A percentile compares a stretch with the other conserved stretches of the same genome.
Conservation (phyloP, 2,329 filamentous ascomycete genomes). For the Talaromyces sp. region DNA sequence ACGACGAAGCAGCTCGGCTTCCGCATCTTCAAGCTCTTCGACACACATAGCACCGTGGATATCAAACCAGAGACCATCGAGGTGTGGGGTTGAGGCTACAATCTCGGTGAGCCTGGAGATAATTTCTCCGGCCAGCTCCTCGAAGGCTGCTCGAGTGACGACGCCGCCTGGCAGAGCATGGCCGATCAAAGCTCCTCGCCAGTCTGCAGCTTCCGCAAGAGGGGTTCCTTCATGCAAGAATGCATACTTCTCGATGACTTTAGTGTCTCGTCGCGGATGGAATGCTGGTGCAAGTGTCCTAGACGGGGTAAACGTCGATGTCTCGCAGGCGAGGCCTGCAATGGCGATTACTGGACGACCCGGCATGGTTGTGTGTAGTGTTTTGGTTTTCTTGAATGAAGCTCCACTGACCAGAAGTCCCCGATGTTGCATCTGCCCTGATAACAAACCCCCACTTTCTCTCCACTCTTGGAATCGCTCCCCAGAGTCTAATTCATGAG, state of each 20-base stretch:
- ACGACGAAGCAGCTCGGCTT: conserved; percentile 43
- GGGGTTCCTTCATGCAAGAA: conserved; percentile 40
- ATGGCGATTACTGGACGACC: conserved; percentile 45
- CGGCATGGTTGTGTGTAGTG: conserved; percentile 18
- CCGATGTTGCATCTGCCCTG: background rate
- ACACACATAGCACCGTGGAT: conserved; percentile 54
- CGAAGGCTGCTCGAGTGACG: conserved; percentile 43
- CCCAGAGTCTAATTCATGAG: background rate
- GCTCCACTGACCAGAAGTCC: background rate
- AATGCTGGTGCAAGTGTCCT: conserved; percentile 46
- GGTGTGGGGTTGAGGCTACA: conserved; percentile 16
- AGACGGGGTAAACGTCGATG: conserved; percentile 48
- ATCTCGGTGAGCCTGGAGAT: conserved; percentile 34
- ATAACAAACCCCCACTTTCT: background rate
- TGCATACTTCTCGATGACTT: conserved; percentile 40
- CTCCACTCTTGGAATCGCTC: background rate
- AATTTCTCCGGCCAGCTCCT: conserved; percentile 40
- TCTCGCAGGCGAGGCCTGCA: conserved; percentile 50
- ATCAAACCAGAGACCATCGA: conserved; percentile 51
- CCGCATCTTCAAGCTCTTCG: conserved; percentile 43
- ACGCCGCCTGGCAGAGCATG: conserved; percentile 48
- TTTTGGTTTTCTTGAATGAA: conserved; percentile 14
- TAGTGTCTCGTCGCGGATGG: conserved; percentile 40
- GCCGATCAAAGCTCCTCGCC: conserved; percentile 48
- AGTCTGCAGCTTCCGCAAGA: conserved; percentile 40